phyloP scores from a whole-genome alignment of 2,329 filamentous ascomycete species.

The Trichoderma atroviride region DNA sequence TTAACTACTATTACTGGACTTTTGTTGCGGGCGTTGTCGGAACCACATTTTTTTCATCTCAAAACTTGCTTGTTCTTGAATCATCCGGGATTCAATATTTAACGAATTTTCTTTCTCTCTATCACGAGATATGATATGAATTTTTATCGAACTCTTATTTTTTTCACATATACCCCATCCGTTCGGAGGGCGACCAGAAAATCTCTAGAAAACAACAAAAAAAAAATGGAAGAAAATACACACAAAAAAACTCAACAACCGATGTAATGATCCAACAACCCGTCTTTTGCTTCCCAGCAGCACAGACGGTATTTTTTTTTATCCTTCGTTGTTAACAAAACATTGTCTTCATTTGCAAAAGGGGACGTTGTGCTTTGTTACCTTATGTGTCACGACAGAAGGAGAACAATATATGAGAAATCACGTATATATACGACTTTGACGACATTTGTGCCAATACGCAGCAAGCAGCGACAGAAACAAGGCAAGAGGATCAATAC shows the following conservation, averaged over 20 bases:
- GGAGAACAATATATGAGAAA: slow-evolving; percentile 25
- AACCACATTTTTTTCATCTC: slow-evolving; percentile 14
- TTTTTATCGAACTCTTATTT: slow-evolving; percentile 14
- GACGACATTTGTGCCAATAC: slow-evolving; percentile 23
- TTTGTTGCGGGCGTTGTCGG: slow-evolving; percentile 4
- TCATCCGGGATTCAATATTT: slow-evolving; percentile 16
- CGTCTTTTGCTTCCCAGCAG: slow-evolving; percentile 23
- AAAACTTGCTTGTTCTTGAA: slow-evolving; percentile 5
- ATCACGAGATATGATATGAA: slow-evolving; percentile 22
- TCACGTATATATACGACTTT: slow-evolving; percentile 27
- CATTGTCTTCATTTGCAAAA: slow-evolving; percentile 8
- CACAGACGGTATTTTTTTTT: slow-evolving; percentile 4
- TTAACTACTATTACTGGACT: background rate
- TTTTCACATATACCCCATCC: slow-evolving; percentile 13
- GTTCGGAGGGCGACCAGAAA: slow-evolving; percentile 5
- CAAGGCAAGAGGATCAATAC: background rate
- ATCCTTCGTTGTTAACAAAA: slow-evolving; percentile 23
- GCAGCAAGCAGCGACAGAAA: background rate
- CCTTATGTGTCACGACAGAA: slow-evolving; percentile 25
- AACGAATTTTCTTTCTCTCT: slow-evolving; percentile 24
- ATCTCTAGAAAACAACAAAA: background rate
- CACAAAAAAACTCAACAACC: slow-evolving; percentile 7
- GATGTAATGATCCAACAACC: slow-evolving; percentile 24
- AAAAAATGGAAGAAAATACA: slow-evolving; percentile 16
- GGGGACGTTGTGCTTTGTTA: slow-evolving; percentile 14